phyloP scores from a whole-genome alignment of 192 early-diverging fungal genomes.

The Backusella australiensis region DNA sequence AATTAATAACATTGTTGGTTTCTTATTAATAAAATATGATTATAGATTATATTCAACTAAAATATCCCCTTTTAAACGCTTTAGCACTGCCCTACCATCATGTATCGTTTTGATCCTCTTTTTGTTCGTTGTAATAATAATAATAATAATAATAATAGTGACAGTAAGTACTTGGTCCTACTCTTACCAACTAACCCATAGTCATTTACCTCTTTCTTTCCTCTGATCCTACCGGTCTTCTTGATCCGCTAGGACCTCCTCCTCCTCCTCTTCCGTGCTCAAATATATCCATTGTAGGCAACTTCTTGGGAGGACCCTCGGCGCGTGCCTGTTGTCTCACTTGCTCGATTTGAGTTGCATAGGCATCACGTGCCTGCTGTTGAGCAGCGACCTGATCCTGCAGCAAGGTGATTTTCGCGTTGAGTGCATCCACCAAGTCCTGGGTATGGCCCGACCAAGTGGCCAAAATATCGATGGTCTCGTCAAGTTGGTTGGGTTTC shows the following conservation, averaged over 20 bases:
- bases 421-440: conserved; percentile 49
- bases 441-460: conserved; percentile 64
- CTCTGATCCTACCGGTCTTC: neutral
- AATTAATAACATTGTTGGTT: neutral
- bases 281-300: neutral
- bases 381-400: neutral
- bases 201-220: neutral
- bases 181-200: neutral
- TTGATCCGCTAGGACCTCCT: neutral
- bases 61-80: conserved; percentile 2
- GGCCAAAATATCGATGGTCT: conserved; percentile 51
- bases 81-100: conserved; percentile 8
- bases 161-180: neutral
- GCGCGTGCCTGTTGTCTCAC: neutral
- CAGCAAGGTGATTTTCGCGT: conserved; percentile 39
- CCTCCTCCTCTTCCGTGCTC: neutral
- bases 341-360: neutral
- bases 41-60: conserved; percentile 6
- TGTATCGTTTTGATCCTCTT: conserved; percentile 27
- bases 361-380: neutral
- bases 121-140: neutral
- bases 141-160: neutral
- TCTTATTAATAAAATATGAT: conserved; percentile 4
- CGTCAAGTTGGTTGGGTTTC: conserved; percentile 57
- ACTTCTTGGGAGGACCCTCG: neutral